Conservation (phyloP, 2,329 filamentous ascomycete species). For the Xylaria sp. region DNA sequence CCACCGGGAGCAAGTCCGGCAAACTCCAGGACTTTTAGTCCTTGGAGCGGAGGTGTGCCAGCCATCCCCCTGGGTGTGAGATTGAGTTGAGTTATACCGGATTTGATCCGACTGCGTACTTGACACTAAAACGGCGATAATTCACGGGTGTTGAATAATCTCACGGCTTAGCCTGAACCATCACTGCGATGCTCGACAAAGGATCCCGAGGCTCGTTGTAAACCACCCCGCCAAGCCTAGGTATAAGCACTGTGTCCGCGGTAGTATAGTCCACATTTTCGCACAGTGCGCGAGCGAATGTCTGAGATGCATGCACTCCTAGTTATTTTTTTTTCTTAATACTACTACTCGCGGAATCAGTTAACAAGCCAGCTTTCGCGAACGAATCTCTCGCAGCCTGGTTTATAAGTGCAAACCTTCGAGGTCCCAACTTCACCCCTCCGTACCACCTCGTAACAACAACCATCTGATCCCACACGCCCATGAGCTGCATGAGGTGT, state of each 20-base stretch:
- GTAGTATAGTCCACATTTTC: neutral
- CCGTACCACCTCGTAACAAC: conserved; percentile 97
- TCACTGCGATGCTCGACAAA: conserved; percentile 19
- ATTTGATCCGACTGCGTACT: neutral
- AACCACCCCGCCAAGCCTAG: conserved; percentile 3
- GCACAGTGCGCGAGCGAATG: neutral
- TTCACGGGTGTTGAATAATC: neutral
- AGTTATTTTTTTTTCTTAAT: conserved; percentile 56
- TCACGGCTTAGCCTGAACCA: neutral
- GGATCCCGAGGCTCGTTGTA: conserved; percentile 42
- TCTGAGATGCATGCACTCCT: neutral
- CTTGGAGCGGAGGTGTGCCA: conserved; percentile 57
- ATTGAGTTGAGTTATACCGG: neutral
- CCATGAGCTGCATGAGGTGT: conserved; percentile 94
- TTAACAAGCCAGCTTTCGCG: conserved; percentile 77
- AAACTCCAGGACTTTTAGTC: conserved; percentile 69
- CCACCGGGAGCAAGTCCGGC: conserved; percentile 72
- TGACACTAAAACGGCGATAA: neutral
- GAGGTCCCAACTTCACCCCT: conserved; percentile 86
- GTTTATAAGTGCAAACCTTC: conserved; percentile 92
- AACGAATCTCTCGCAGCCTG: conserved; percentile 85
- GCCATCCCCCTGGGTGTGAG: conserved; percentile 49
- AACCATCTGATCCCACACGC: conserved; percentile 91
- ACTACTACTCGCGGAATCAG: conserved; percentile 56
- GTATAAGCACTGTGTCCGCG: neutral